A percentile compares a stretch with the other conserved stretches of the same genome.
phyloP scores from a whole-genome alignment of 257 asterid species.

The Leonotis leonurus region DNA sequence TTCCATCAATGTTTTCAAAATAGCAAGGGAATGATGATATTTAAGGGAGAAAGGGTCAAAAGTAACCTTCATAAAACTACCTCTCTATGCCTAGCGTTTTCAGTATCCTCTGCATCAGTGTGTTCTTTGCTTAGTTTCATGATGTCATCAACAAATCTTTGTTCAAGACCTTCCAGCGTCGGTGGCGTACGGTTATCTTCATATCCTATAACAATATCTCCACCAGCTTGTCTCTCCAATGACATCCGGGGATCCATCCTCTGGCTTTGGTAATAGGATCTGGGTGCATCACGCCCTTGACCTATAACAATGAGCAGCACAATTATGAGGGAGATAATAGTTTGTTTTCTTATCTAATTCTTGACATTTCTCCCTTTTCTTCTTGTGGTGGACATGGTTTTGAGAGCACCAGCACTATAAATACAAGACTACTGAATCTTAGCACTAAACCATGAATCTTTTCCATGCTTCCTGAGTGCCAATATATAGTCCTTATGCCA shows the following conservation, averaged over 20 bases:
- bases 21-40: not conserved
- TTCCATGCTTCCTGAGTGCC: not conserved
- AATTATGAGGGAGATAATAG: not conserved
- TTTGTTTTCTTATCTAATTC: not conserved
- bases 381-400: not conserved
- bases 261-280: constrained; percentile 76
- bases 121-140: constrained; percentile 88
- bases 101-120: constrained; percentile 86
- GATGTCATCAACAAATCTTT: constrained; percentile 70
- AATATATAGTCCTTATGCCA: not conserved
- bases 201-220: constrained; percentile 69
- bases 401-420: not conserved
- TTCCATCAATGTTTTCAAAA: not conserved
- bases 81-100: constrained; percentile 88
- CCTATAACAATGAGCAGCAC: constrained; percentile 33
- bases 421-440: not conserved
- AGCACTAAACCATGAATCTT: not conserved
- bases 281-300: constrained; percentile 61
- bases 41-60: not conserved
- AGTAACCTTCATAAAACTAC: constrained; percentile 32
- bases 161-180: constrained; percentile 77
- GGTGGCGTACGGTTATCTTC: constrained; percentile 48
- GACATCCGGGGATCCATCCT: constrained; percentile 58
- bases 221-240: constrained; percentile 60
- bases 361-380: not conserved